These are phyloP conservation scores for Chytridiales sp. DNA, from an alignment of 371 early-diverging fungal genomes.

Conservation along the genomic window DNA sequence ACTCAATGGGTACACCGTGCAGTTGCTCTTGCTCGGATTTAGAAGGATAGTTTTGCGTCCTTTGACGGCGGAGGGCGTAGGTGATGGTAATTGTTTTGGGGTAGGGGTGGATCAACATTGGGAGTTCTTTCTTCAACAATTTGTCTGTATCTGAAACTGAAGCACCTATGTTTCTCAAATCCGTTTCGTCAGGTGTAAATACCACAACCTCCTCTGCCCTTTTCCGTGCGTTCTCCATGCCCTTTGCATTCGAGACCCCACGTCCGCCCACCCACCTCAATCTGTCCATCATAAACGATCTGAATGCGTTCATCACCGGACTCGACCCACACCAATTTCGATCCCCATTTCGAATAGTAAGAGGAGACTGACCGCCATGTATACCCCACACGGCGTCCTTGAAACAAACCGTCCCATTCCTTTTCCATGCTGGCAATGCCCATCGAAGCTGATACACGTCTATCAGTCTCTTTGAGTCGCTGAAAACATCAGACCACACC, in stretches of 20 bases:
- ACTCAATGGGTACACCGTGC: no score
- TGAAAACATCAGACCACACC: slow-evolving; percentile 24
- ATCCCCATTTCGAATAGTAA: slow-evolving; percentile 7
- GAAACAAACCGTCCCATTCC: slow-evolving; percentile 13
- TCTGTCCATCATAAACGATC: slow-evolving; percentile 15
- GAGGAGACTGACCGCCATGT: slow-evolving; percentile 23
- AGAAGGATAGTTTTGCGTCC: no score
- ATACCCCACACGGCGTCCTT: slow-evolving; percentile 20
- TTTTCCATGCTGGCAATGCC: background rate
- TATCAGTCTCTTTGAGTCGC: background rate
- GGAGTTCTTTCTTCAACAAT: no score
- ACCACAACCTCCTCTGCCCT: background rate
- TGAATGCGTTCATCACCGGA: slow-evolving; percentile 14
- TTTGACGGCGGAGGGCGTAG: no score
- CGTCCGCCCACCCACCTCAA: no score
- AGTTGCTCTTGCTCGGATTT: no score
- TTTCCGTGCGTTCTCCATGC: no score
- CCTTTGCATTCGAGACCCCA: no score
- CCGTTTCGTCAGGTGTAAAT: no score
- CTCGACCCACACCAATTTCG: background rate
- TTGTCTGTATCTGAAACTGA: no score
- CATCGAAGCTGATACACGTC: slow-evolving; percentile 5
- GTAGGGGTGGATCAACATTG: no score
- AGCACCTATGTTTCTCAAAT: no score
- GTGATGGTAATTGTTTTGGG: slow-evolving; percentile 23